Evolutionary conservation across 2,329 filamentous ascomycete species (phyloP).

Genomic region (Didymella sp.): DNA sequence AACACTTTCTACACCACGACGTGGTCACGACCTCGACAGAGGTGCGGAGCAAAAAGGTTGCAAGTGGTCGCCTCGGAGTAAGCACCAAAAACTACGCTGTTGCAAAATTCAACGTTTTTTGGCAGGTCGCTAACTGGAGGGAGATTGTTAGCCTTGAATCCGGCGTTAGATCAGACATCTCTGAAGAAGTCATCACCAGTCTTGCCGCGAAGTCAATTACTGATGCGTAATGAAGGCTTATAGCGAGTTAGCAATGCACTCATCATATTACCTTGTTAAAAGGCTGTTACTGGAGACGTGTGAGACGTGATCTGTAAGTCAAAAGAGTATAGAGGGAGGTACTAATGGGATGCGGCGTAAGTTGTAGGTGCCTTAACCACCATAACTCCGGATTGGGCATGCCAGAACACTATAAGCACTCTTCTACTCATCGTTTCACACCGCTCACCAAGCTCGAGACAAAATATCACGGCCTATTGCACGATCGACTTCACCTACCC

Average conservation of each 20-base stretch:
- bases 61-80: neutral
- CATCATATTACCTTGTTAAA: no score
- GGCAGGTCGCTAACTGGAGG: neutral
- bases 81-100: neutral
- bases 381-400: neutral
- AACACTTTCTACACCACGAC: slow-evolving; percentile 6
- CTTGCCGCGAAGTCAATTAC: neutral
- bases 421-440: neutral
- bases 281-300: no score
- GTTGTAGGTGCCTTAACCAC: neutral
- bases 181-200: neutral
- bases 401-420: neutral
- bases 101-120: neutral
- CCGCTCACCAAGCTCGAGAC: neutral
- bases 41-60: neutral
- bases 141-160: neutral
- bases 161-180: no score
- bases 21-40: neutral
- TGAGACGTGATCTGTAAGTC: no score
- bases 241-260: neutral
- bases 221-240: neutral
- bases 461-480: neutral
- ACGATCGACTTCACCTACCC: neutral
- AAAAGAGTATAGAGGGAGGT: neutral
- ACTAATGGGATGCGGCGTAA: neutral